A percentile compares a stretch with the other conserved stretches of the same genome.
These are phyloP conservation scores for Solanum gandarillasii DNA, from an alignment of 257 asterid genomes.

Conservation along the genomic window DNA sequence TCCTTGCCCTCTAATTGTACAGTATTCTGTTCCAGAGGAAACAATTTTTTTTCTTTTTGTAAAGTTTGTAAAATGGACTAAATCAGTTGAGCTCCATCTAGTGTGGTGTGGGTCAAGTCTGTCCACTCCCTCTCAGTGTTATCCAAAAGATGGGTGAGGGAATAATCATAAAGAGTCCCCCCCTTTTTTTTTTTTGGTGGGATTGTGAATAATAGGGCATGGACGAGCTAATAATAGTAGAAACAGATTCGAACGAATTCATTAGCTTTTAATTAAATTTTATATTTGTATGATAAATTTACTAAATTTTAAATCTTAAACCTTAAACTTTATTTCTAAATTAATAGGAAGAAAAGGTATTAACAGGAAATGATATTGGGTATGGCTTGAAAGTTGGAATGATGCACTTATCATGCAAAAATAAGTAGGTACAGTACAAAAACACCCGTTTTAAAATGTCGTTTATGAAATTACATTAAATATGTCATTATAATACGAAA, in stretches of 20 bases:
- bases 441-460: no score
- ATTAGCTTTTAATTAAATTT: not conserved
- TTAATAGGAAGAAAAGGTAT: not conserved
- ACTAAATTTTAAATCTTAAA: not conserved
- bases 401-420: not conserved
- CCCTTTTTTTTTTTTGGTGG: not conserved
- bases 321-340: not conserved
- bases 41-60: not conserved
- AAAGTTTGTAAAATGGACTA: not conserved
- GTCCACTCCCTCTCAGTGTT: not conserved
- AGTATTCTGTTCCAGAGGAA: not conserved
- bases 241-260: not conserved
- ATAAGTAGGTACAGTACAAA: not conserved
- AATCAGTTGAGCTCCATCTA: not conserved
- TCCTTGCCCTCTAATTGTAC: not conserved
- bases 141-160: not conserved
- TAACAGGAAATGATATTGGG: not conserved
- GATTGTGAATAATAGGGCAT: not conserved
- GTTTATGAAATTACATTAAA: no score
- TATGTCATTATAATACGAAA: fast-evolving
- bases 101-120: not conserved
- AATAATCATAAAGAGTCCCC: not conserved
- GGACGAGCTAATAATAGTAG: not conserved
- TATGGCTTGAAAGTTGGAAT: not conserved
- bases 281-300: not conserved